Conservation (phyloP, 768 basidiomycete genomes). For the Russula ochroleuca region DNA sequence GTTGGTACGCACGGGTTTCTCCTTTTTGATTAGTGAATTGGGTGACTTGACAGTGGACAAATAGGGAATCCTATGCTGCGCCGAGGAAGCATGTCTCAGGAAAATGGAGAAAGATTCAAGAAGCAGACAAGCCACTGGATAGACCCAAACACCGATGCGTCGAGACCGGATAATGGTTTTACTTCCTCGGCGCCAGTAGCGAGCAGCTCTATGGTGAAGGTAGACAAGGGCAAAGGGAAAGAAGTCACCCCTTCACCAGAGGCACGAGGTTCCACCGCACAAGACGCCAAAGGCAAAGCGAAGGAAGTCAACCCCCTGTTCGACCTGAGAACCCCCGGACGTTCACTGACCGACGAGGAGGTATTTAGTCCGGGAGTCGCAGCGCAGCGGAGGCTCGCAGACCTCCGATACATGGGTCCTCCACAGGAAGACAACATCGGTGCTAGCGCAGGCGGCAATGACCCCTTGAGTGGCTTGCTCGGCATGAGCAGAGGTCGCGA, state of each 20-base stretch:
- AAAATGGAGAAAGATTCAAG: not conserved
- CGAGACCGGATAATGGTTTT: not conserved
- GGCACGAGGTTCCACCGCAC: not conserved
- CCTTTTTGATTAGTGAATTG: too few species aligned
- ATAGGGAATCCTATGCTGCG: not conserved
- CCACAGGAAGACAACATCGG: not conserved
- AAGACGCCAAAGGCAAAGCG: conserved; percentile 9
- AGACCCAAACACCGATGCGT: not conserved
- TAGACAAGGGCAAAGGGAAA: conserved; percentile 7
- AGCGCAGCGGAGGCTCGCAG: conserved; percentile 7
- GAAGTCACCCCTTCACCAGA: not conserved
- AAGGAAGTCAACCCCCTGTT: not conserved
- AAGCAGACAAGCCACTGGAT: conserved; percentile 18
- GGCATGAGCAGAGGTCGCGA: not conserved
- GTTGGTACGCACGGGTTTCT: not conserved
- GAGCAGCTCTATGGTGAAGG: not conserved
- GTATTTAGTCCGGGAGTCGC: conserved; percentile 13
- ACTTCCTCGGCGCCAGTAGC: not conserved
- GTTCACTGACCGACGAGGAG: conserved; percentile 1
- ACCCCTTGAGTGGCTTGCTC: not conserved
- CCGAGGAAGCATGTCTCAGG: not conserved
- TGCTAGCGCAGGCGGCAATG: not conserved
- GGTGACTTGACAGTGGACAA: not conserved
- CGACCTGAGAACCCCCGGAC: not conserved
- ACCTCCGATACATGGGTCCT: not conserved